Conservation (phyloP, 2,329 filamentous ascomycete genomes). For the Trichoderma sp. region DNA sequence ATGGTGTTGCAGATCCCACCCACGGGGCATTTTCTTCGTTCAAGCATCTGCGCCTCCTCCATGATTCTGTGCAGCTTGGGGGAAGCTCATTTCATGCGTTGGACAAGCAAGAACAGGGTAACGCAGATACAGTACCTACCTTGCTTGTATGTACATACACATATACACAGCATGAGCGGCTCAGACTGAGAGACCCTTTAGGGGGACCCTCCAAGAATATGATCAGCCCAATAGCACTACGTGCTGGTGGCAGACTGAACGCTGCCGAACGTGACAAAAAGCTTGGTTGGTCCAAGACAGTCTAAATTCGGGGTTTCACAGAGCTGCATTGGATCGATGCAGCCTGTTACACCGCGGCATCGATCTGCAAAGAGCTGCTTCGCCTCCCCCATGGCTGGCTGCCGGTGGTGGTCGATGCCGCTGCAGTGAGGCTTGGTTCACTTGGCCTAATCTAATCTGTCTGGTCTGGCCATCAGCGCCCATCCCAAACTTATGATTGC, state of each 20-base stretch:
- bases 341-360: slow-evolving; percentile 21
- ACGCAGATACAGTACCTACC: background rate
- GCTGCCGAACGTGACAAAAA: background rate
- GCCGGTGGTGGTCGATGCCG: background rate
- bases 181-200: background rate
- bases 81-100: background rate
- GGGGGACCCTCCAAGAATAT: background rate
- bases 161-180: background rate
- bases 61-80: background rate
- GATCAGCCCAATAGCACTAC: background rate
- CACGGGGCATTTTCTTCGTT: background rate
- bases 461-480: background rate
- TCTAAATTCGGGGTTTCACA: slow-evolving; percentile 9
- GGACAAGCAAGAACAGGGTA: background rate
- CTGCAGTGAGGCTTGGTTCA: slow-evolving; percentile 1
- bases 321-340: slow-evolving; percentile 8
- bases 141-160: background rate
- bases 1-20: slow-evolving; percentile 16
- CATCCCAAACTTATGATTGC: background rate
- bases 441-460: slow-evolving; percentile 10
- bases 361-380: slow-evolving; percentile 23
- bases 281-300: background rate
- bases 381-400: slow-evolving; percentile 21
- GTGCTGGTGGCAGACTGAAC: background rate
- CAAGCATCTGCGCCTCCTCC: background rate